Conservation (phyloP, 495 filamentous ascomycete genomes). For the Xeromyces bisporus region DNA sequence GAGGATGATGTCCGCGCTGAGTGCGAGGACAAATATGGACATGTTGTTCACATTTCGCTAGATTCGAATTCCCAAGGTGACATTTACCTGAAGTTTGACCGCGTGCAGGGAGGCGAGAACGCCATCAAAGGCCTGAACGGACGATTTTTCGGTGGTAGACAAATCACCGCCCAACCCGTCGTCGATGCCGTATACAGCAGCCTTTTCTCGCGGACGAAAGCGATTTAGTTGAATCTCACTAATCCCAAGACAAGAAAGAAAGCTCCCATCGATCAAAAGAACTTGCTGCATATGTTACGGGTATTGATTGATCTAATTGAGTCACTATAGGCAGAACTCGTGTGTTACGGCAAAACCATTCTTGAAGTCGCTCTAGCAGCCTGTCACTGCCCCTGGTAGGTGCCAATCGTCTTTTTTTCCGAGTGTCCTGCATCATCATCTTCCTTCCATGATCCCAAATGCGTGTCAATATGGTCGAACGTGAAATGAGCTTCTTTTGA, state of each 20-base stretch:
- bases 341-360: conserved; percentile 10
- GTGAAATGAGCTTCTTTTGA: not conserved
- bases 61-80: conserved; percentile 89
- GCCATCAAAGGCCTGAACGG: conserved; percentile 96
- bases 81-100: conserved; percentile 96
- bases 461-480: no score
- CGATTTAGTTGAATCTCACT: conserved; percentile 25
- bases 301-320: conserved; percentile 17
- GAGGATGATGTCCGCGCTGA: conserved; percentile 88
- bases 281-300: conserved; percentile 7
- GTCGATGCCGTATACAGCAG: conserved; percentile 97
- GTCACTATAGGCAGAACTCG: conserved; percentile 12
- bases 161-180: conserved; percentile 86
- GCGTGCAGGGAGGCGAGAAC: conserved; percentile 85
- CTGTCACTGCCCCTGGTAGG: conserved; percentile 27
- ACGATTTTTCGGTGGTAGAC: conserved; percentile 77
- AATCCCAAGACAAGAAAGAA: conserved; percentile 1
- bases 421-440: no score
- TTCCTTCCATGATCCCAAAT: no score
- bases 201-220: conserved; percentile 78
- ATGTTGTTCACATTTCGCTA: conserved; percentile 92
- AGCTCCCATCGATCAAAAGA: conserved; percentile 6
- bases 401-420: conserved; percentile 18
- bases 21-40: conserved; percentile 91
- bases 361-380: conserved; percentile 6